phyloP scores from a whole-genome alignment of 208 protist species.

The Leishmania arabica region DNA sequence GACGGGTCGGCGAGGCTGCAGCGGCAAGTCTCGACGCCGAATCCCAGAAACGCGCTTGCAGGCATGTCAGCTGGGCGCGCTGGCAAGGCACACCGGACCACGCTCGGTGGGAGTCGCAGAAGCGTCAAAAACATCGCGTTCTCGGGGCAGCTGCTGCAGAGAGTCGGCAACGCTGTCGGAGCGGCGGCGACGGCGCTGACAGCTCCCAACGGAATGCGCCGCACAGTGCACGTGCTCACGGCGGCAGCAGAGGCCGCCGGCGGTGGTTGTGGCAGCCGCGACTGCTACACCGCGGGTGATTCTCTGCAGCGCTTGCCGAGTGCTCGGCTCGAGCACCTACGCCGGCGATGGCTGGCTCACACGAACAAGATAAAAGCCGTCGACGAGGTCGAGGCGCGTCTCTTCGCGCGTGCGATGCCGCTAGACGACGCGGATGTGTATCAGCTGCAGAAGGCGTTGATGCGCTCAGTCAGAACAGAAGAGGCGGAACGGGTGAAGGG shows the following conservation, averaged over 20 bases:
- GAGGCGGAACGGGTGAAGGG: conserved; percentile 18
- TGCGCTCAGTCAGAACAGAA: conserved; percentile 29
- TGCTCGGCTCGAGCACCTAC: conserved; percentile 48
- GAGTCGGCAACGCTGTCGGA: background rate
- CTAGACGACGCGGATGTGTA: conserved; percentile 45
- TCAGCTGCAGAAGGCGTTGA: conserved; percentile 32
- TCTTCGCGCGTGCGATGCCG: conserved; percentile 60
- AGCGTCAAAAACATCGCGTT: background rate
- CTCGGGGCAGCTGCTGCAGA: background rate
- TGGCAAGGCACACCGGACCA: background rate
- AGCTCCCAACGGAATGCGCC: too few species aligned
- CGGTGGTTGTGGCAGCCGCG: conserved; percentile 1
- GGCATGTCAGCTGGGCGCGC: background rate
- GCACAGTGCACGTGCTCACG: too few species aligned
- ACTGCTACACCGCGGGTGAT: conserved; percentile 17
- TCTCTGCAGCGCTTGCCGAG: conserved; percentile 24
- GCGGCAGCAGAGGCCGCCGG: too few species aligned
- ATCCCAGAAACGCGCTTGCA: background rate
- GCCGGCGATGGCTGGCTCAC: conserved; percentile 63
- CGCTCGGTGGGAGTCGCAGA: background rate
- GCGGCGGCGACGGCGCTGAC: too few species aligned
- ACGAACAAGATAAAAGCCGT: conserved; percentile 26
- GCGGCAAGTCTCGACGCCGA: background rate
- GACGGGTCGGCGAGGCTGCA: background rate
- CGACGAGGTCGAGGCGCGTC: conserved; percentile 47